These are phyloP conservation scores for Grigorovia transvaalensis DNA, from an alignment of 805 yeast genomes.

Conservation along the genomic window DNA sequence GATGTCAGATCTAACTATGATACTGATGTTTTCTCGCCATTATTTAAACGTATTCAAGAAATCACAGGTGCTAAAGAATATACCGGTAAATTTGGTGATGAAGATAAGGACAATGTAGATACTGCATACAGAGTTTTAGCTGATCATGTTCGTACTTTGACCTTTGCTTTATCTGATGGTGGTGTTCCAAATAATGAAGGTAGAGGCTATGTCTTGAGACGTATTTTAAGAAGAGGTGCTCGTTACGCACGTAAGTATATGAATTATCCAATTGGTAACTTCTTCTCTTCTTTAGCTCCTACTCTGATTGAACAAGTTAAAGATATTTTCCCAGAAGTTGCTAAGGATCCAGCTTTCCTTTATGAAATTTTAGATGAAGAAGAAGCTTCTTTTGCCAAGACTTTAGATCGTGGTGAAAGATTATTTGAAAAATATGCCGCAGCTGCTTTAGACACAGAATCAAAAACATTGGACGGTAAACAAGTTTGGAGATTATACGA, in stretches of 20 bases:
- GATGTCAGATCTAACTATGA: constrained; percentile 89
- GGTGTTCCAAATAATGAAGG: constrained; percentile 99
- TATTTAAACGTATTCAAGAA: constrained; percentile 78
- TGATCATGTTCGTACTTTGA: constrained; percentile 94
- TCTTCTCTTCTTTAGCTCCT: constrained; percentile 87
- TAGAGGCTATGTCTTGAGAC: constrained; percentile 94
- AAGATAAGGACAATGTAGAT: constrained; percentile 89
- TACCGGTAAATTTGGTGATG: constrained; percentile 86
- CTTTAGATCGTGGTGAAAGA: constrained; percentile 96
- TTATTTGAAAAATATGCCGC: constrained; percentile 88
- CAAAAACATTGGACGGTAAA: constrained; percentile 73
- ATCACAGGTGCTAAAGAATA: constrained; percentile 89
- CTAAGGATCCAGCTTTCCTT: constrained; percentile 57
- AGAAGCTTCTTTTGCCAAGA: constrained; percentile 88
- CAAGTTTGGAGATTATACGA: constrained; percentile 98
- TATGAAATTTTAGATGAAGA: constrained; percentile 92
- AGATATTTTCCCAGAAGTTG: constrained; percentile 86
- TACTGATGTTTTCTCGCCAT: constrained; percentile 90
- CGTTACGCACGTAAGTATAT: constrained; percentile 93
- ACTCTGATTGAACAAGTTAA: constrained; percentile 81
- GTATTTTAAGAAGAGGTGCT: constrained; percentile 96
- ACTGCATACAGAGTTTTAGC: constrained; percentile 98
- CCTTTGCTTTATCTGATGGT: constrained; percentile 95
- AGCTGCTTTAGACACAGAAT: constrained; percentile 64
- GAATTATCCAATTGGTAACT: constrained; percentile 89